A percentile compares a stretch with the other conserved stretches of the same genome.
Evolutionary conservation across 2,329 filamentous ascomycete species (phyloP).

Genomic region (Elsinoe fawcettii): DNA sequence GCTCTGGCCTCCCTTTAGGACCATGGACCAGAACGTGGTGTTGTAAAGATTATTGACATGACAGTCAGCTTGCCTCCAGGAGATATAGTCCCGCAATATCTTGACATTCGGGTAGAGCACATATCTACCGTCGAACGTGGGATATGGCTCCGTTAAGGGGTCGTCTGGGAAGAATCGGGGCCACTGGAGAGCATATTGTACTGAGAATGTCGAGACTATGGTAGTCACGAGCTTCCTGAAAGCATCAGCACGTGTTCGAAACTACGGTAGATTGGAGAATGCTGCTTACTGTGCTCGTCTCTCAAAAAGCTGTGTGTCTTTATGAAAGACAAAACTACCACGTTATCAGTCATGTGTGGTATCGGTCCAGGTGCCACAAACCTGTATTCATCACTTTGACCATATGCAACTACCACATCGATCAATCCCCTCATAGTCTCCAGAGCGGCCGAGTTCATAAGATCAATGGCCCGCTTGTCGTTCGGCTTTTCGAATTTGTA

Average conservation of each 20-base stretch:
- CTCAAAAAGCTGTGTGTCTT: slow-evolving; percentile 74
- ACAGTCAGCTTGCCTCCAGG: slow-evolving; percentile 94
- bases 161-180: slow-evolving; percentile 63
- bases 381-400: slow-evolving; percentile 91
- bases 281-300: slow-evolving; percentile 61
- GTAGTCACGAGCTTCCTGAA: slow-evolving; percentile 81
- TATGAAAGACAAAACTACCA: slow-evolving; percentile 77
- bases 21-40: slow-evolving; percentile 88
- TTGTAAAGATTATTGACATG: slow-evolving; percentile 99
- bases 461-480: slow-evolving; percentile 72
- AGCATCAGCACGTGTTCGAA: neutral
- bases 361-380: slow-evolving; percentile 27
- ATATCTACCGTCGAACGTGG: slow-evolving; percentile 86
- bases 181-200: slow-evolving; percentile 83
- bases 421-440: slow-evolving; percentile 75
- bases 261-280: neutral
- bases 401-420: slow-evolving; percentile 82
- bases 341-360: slow-evolving; percentile 17
- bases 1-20: slow-evolving; percentile 67
- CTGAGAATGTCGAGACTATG: slow-evolving; percentile 85
- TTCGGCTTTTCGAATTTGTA: slow-evolving; percentile 90
- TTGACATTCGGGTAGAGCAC: slow-evolving; percentile 77
- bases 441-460: slow-evolving; percentile 91
- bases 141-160: slow-evolving; percentile 64
- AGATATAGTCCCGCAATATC: slow-evolving; percentile 89